Base-by-base conservation (phyloP, 768 basidiomycete genomes). In the Pleurotus citrinopileatus region DNA sequence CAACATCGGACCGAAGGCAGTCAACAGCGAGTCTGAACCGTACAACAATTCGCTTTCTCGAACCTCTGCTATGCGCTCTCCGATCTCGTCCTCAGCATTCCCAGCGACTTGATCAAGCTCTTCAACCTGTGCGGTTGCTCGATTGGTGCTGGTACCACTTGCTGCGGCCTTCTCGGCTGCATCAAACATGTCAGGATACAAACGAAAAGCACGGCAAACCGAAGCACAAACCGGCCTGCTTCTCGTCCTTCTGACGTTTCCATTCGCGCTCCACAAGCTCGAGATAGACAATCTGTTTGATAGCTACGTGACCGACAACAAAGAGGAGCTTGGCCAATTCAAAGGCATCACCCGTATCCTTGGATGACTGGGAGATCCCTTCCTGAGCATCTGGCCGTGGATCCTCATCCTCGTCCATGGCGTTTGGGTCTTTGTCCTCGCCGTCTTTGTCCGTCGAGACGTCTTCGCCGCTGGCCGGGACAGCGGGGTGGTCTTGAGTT, bases 51-150 rank as follows among this genome's bases (percentile, higher is more conserved):
- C 95, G 3, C 77, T 79, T 73, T 99, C 97, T 26, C 94, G 77
- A 52, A 97, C 82, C 1, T 73, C 80, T 1, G 88, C 85, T 34
- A 99, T 89, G 7, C 88, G 80, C 55, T 99, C 97, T 12, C 94
- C 97, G 60, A 98, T 96, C 62, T 99, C 97, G 64, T 99, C 97
- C 67, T 99, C 97, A 3, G 94, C 94, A 63, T 95, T 96, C 4
- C 97, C 97, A 6, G 90, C 94, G 8, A 98, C 96, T 61, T 96
- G 94, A 59, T 99, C 97, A 0, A 98, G 83, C 65, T 99, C 97
- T 63, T 97, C 94, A 13, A 73, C 77, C 34, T 83, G 81, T 55
- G 84, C 91, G 29, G 79, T 68, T 6, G 68, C 66, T 23, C 72
- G 73, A 59, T 69, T 67, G 22, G 68, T 62, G 28, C 68, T 66